Evolutionary conservation across 163 green algal genomes (phyloP), one percentile per base, ranked within the genome.

Genomic region (Chloromonas sp.): DNA sequence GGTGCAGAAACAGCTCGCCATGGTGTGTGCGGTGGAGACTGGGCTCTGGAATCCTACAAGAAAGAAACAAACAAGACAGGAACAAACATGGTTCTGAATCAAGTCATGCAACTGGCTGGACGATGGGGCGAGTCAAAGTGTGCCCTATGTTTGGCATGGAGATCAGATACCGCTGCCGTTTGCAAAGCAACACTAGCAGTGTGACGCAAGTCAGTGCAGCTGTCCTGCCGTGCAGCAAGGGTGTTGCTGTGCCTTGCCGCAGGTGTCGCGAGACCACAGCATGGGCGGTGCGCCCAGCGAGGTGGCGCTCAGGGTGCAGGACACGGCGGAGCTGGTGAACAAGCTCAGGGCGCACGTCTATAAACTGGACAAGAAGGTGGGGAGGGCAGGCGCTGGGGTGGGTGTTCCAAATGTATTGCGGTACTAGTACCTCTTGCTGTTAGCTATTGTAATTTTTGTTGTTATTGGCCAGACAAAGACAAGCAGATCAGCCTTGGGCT

Each of bases 281-380:
- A 81, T 81, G 60, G 60, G 70, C 58, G 59, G 59, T 2, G 11
- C 71, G 13, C 87, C 87, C 59, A 88, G 79, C 61, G 87, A 90
- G 85, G n/a, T 90, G 70, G 59, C 87, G 2, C 2, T 90, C n/a
- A 79, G 79, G 0, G 1, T 90, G 60, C 84, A 88, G 61, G 87
- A 90, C 76, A 77, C 87, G 79, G 58, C 11, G 3, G 87, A 90
- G 85, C 84, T 90, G 61, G 60, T 88, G 13, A 86, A 82, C 82
- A 90, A 90, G 83, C 79, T 90, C 79, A 78, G 87, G 2, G 74
- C 84, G 0, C 87, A 90, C 74, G 85, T 88, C 82, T 90, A 87
- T 79, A 90, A 90, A 79, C 77, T 90, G 82, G 87, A 90, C 36
- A 90, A 90, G 82, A 85, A 85, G 71, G 70, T 70, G 36, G 36